Base-by-base conservation (phyloP, 179 eudicot genomes). In the Spergularia azorica region DNA sequence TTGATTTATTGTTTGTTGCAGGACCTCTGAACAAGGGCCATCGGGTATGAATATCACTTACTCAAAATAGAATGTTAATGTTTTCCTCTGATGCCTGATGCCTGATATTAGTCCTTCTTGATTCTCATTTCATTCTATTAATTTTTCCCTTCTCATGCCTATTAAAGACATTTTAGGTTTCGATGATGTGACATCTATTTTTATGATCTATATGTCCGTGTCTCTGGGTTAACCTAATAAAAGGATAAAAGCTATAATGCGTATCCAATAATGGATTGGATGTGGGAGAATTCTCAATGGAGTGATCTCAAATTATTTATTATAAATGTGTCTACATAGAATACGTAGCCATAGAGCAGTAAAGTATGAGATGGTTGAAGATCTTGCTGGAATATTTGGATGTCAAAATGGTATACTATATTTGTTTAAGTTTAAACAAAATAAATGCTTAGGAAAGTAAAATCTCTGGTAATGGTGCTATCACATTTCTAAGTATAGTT, bases 11-110 rank as follows among this genome's bases (percentile, higher is more conserved):
- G 55, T 36, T 71, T 79, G 80, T 11, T 87, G 90, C 97, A 94
- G 99, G 96, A 79, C 85, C 71, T 91, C 96, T 48, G 96, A 93
- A 56, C 94, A 85, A 86, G 94, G 96, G 57, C 67, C 90, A 83
- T 94, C 98, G 77, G 98, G 99, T 95, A 83, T 54, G 88, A 81
- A 69, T 64, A 65, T 38, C 9, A 2, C 54, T 41, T 61, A 10
- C 54, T 72, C 16, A 68, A 18, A 63, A 36, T 6, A 16, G 63
- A 70, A 54, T 0, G 41, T 73, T 9, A 12, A 15, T 15, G 12
- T 43, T 72, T 14, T 68, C 32, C 68, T 48, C 21, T 3, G n/a
- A 51, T n/a, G 3, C 51, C 21, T 3, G n/a, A 51, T n/a, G 3
- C 51, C 36, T 61, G 16, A 18, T 71, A 43, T 43, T 17, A 20